Base-by-base conservation (phyloP, 108 stramenopile genomes). In the Cyclotella baltica region DNA sequence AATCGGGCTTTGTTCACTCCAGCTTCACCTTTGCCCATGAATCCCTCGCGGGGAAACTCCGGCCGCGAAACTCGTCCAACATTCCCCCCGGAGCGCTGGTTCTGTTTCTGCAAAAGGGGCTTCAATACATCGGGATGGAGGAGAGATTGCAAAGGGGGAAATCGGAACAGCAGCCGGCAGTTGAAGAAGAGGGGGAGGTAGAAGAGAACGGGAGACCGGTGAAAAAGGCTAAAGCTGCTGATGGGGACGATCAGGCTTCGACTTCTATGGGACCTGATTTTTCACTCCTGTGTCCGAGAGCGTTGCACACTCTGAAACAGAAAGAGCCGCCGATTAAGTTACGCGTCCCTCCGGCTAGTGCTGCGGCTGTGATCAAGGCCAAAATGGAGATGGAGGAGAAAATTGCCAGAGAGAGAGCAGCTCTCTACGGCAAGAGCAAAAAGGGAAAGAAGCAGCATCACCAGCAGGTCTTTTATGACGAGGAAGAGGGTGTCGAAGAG, bases 11-110 rank as follows among this genome's bases (percentile, higher is more conserved):
- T 64, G 90, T 92, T 57, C 98, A 98, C 84, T 92, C 97, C 5
- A 91, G 96, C 9, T 98, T 98, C 70, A 95, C 97, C 8, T 98
- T 98, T 73, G 93, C 91, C 3, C 92, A 98, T 76, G 98, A 98
- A 75, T 94, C 94, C 20, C 89, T 96, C 81, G 78, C 98, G 25
- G 92, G 93, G 46, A 74, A 90, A 70, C 80, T 86, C 38, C 84
- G 88, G 27, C 83, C 90, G 18, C 81, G 88, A 11, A 90, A 91
- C 67, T 81, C 88, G 13, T 78, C 85, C 46, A 86, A 84, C 19
- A 75, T 96, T 62, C 95, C 95, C 62, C 95, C 95, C 43, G 95
- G 95, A 20, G 93, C 95, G 18, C 73, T 96, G 43, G 84, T 96
- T 29, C 78, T 87, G 29, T 94, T 96, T 73, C 73, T 96, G 27